A percentile compares a stretch with the other conserved stretches of the same genome.
phyloP scores from a whole-genome alignment of 2,329 filamentous ascomycete genomes.

The Colletotrichum lupini region DNA sequence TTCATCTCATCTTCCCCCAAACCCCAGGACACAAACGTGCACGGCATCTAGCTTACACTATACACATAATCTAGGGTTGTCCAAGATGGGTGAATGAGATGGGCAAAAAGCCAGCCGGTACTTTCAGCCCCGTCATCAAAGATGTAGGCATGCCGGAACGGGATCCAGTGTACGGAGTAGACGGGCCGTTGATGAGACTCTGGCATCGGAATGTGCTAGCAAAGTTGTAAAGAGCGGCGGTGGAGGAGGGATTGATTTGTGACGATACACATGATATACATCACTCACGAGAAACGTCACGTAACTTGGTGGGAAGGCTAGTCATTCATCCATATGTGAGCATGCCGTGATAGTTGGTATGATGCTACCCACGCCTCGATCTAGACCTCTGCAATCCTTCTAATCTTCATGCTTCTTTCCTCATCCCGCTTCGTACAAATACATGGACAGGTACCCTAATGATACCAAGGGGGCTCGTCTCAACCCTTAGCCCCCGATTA shows the following conservation, averaged over 20 bases:
- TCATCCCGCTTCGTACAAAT: neutral
- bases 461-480: neutral
- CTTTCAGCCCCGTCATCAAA: neutral
- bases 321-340: neutral
- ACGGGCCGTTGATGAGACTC: neutral
- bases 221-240: neutral
- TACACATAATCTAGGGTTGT: neutral
- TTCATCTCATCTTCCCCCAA: neutral
- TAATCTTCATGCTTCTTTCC: neutral
- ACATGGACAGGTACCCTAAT: neutral
- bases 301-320: no score
- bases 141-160: neutral
- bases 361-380: neutral
- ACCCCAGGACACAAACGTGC: neutral
- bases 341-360: neutral
- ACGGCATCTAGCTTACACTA: neutral
- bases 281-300: neutral
- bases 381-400: neutral
- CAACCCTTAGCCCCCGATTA: neutral
- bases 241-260: fast-evolving
- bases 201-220: neutral
- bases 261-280: neutral
- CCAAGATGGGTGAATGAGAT: neutral
- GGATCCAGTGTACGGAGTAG: neutral
- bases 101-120: neutral